Evolutionary conservation across 78 protist species (phyloP).

Genomic region (Tieghemostelium lacteum): DNA sequence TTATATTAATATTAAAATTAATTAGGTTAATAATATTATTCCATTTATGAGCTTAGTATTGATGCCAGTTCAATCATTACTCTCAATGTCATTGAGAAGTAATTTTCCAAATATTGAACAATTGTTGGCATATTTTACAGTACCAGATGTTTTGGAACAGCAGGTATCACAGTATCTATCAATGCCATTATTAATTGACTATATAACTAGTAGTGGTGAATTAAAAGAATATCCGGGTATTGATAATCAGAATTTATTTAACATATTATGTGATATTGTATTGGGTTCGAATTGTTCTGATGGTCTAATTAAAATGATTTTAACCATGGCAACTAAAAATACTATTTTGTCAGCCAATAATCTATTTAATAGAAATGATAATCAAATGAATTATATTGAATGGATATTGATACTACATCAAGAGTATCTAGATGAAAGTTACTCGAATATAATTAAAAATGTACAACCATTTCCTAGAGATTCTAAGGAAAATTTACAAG

Average conservation of each 20-base stretch:
- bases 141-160: slow-evolving; percentile 19
- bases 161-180: slow-evolving; percentile 39
- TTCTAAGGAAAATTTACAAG: neutral
- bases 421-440: slow-evolving; percentile 31
- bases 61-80: slow-evolving; percentile 66
- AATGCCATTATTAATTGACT: slow-evolving; percentile 22
- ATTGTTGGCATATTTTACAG: neutral
- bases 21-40: neutral
- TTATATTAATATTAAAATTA: too few species aligned
- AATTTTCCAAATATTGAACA: slow-evolving; percentile 49
- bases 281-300: slow-evolving; percentile 30
- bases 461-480: neutral
- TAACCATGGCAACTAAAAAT: neutral
- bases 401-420: slow-evolving; percentile 19
- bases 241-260: slow-evolving; percentile 8
- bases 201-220: neutral
- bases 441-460: neutral
- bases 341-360: too few species aligned
- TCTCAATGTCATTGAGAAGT: slow-evolving; percentile 45
- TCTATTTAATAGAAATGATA: neutral
- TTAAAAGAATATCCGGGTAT: slow-evolving; percentile 9
- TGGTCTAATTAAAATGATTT: slow-evolving; percentile 23
- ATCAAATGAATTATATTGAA: slow-evolving; percentile 5
- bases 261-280: slow-evolving; percentile 46
- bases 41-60: slow-evolving; percentile 64